Base-by-base conservation (phyloP, 495 filamentous ascomycete genomes). In the Neurospora sp. region DNA sequence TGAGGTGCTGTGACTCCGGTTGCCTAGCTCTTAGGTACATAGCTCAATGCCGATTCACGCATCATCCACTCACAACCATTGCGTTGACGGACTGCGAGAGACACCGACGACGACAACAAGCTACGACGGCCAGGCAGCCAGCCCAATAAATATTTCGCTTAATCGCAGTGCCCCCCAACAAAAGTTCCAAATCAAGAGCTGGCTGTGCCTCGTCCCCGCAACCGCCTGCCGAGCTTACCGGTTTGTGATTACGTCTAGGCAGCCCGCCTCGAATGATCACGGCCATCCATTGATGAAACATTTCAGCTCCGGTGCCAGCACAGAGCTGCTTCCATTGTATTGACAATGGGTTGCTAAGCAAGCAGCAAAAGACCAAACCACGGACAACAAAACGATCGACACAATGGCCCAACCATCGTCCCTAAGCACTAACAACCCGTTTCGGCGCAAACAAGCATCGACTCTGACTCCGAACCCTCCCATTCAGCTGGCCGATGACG, bases 391-490 rank as follows among this genome's bases (percentile, higher is more conserved):
- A 59, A 14, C 35, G 48, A 59, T 14, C 14, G 20, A 53, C 39
- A 72, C 73, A 61, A 82, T 82, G 80, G 75, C 78, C 59, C 76
- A 80, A 40, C 76, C 75, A 17, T 70, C 75, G 37, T 74, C 82
- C 27, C 78, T 86, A 70, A 76, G 74, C 41, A 82, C 84, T 72
- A 86, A 85, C 75, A 86, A 86, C 73, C 84, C 84, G 6, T 86
- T 86, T 72, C 83, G 84, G 42, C 81, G 83, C 71, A 83, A 82
- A 77, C 71, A 75, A 5, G 68, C 76, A 37, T 68, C 72, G 17
- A 48, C n/a, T 4, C 44, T 2, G 42, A 45, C 17, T n/a, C 9
- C 42, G 48, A 20, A 70, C 72, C 75, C 75, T 74, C 70, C 71
- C 38, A 45, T 71, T 70, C n/a, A 68, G 10, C 38, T 70, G 41